phyloP scores from a whole-genome alignment of 192 early-diverging fungal species.

The Chytriomyces sp. region DNA sequence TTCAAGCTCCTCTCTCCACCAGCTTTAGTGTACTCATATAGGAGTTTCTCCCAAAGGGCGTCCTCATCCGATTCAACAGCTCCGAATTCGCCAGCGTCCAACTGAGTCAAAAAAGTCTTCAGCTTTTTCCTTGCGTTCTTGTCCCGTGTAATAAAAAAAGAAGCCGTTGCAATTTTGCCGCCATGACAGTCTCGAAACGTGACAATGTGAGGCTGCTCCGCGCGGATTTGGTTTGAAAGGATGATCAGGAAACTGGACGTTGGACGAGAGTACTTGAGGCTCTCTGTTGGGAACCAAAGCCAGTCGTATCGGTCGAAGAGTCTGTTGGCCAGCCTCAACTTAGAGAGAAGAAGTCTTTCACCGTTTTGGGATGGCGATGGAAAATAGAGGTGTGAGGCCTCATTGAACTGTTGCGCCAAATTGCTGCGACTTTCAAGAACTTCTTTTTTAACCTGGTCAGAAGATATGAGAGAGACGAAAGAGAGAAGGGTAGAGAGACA shows the following conservation, averaged over 20 bases:
- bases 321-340: background rate
- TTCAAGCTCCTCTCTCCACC: no score
- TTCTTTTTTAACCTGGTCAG: no score
- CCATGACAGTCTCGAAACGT: constrained; percentile 12
- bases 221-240: background rate
- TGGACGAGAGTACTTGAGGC: background rate
- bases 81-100: no score
- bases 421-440: background rate
- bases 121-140: no score
- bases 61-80: no score
- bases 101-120: no score
- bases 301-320: constrained; percentile 2
- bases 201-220: background rate
- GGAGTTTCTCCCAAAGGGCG: no score
- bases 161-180: background rate
- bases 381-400: constrained; percentile 8
- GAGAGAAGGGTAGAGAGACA: no score
- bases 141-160: background rate
- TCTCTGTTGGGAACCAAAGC: constrained; percentile 1
- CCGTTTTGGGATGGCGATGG: background rate
- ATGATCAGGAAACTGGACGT: background rate
- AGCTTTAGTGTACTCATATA: no score
- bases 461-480: no score
- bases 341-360: background rate
- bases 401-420: background rate